Evolutionary conservation across 2,329 filamentous ascomycete genomes (phyloP).

Genomic region (Fusarium devonianum): DNA sequence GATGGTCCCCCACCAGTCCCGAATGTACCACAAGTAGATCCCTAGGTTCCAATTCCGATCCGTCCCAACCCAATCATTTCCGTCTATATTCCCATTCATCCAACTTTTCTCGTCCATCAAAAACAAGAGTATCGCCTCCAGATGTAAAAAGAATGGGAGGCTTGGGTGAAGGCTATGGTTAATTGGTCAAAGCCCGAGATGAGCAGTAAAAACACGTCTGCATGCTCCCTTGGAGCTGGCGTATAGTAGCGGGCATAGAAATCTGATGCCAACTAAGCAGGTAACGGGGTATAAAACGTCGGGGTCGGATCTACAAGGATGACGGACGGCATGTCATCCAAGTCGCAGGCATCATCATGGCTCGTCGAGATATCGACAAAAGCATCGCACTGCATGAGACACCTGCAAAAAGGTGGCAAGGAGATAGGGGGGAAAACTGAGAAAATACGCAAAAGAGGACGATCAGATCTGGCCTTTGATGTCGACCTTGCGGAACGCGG

Average conservation of each 20-base stretch:
- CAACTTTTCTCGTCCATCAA: conserved; percentile 28
- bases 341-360: conserved; percentile 30
- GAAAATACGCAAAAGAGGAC: conserved; percentile 16
- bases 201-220: conserved; percentile 11
- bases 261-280: conserved; percentile 25
- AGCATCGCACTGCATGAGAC: conserved; percentile 20
- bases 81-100: conserved; percentile 24
- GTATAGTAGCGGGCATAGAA: conserved; percentile 22
- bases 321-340: conserved; percentile 28
- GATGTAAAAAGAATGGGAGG: conserved; percentile 7
- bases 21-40: conserved; percentile 5
- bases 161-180: conserved; percentile 36
- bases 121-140: conserved; percentile 16
- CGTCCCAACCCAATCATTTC: conserved; percentile 10
- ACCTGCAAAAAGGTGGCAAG: conserved; percentile 11
- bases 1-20: conserved; percentile 2
- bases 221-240: conserved; percentile 6
- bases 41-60: neutral
- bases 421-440: conserved; percentile 8
- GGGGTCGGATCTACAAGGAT: conserved; percentile 37
- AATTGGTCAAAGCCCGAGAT: conserved; percentile 31
- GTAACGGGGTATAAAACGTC: conserved; percentile 39
- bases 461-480: conserved; percentile 94
- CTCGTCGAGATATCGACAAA: conserved; percentile 27
- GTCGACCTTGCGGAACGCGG: conserved; percentile 87